A percentile compares a stretch with the other conserved stretches of the same genome.
phyloP scores from a whole-genome alignment of 352 stramenopile species.

The Phytophthora pini region DNA sequence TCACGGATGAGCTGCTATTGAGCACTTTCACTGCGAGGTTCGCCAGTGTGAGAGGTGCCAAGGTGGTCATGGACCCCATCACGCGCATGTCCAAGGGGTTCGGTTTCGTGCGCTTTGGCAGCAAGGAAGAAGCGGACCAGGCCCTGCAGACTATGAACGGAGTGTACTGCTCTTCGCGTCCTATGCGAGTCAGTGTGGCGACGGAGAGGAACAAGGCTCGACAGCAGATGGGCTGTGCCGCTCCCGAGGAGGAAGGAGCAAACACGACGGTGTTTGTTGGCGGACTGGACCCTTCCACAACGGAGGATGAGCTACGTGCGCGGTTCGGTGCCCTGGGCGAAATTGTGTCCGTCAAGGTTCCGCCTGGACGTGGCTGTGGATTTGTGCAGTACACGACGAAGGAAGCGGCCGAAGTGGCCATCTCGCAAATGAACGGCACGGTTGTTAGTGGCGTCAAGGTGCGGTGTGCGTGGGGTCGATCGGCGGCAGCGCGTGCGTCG shows the following conservation, averaged over 20 bases:
- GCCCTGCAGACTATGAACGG: slow-evolving; percentile 92
- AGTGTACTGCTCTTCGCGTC: slow-evolving; percentile 85
- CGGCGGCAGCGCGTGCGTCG: slow-evolving; percentile 59
- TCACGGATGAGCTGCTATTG: slow-evolving; percentile 90
- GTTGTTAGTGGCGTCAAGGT: slow-evolving; percentile 84
- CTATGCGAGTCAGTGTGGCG: slow-evolving; percentile 91
- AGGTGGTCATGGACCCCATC: slow-evolving; percentile 90
- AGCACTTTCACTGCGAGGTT: slow-evolving; percentile 85
- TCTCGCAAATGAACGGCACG: slow-evolving; percentile 90
- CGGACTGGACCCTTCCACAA: slow-evolving; percentile 80
- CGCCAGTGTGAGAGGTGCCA: slow-evolving; percentile 83
- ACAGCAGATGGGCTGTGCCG: slow-evolving; percentile 34
- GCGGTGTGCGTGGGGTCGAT: slow-evolving; percentile 89
- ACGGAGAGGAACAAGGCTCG: slow-evolving; percentile 80
- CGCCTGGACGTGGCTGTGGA: slow-evolving; percentile 87
- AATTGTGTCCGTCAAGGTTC: slow-evolving; percentile 51
- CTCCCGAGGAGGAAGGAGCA: slow-evolving; percentile 58
- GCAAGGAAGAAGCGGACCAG: slow-evolving; percentile 88
- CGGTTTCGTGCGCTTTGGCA: slow-evolving; percentile 91
- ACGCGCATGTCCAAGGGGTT: slow-evolving; percentile 93
- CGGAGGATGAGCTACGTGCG: slow-evolving; percentile 85
- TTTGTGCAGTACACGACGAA: slow-evolving; percentile 92
- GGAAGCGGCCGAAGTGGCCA: slow-evolving; percentile 85
- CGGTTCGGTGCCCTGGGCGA: slow-evolving; percentile 85
- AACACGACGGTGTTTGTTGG: slow-evolving; percentile 95